phyloP scores from a whole-genome alignment of 1,139 yeast species.

The Suhomyces bribrorum region DNA sequence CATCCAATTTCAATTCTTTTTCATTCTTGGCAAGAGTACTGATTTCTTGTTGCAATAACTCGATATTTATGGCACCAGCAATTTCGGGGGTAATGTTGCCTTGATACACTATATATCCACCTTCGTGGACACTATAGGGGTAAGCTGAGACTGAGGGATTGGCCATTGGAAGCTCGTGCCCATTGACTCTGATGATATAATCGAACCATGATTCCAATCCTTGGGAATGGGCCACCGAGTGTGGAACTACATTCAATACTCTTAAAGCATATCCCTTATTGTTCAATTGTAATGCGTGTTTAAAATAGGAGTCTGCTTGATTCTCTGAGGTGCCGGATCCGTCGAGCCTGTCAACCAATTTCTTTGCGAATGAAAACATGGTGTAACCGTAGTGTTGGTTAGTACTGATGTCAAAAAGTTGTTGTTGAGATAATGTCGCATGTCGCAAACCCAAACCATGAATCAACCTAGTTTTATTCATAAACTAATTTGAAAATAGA shows the following conservation, averaged over 20 bases:
- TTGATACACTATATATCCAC: slow-evolving; percentile 46
- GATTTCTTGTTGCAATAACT: slow-evolving; percentile 38
- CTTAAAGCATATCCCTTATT: slow-evolving; percentile 48
- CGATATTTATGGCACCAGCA: slow-evolving; percentile 39
- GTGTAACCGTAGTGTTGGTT: not conserved
- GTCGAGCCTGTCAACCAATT: slow-evolving; percentile 76
- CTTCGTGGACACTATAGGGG: slow-evolving; percentile 42
- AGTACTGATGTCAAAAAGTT: not conserved
- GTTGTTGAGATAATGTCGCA: slow-evolving; percentile 3
- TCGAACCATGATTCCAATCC: slow-evolving; percentile 85
- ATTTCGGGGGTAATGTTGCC: slow-evolving; percentile 38
- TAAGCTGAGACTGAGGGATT: slow-evolving; percentile 35
- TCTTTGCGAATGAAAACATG: slow-evolving; percentile 90
- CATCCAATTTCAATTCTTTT: slow-evolving; percentile 53
- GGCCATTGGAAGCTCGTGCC: slow-evolving; percentile 64
- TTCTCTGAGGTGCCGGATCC: slow-evolving; percentile 30
- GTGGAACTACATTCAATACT: slow-evolving; percentile 43
- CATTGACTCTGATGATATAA: slow-evolving; percentile 75
- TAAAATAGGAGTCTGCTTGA: slow-evolving; percentile 55
- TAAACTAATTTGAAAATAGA: too few species aligned
- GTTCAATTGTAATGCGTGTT: slow-evolving; percentile 40
- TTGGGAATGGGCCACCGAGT: slow-evolving; percentile 36
- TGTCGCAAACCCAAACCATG: not conserved
- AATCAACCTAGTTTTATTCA: too few species aligned
- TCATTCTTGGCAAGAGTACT: slow-evolving; percentile 35